phyloP scores from a whole-genome alignment of 2,329 filamentous ascomycete species.

The Cercospora sp. region DNA sequence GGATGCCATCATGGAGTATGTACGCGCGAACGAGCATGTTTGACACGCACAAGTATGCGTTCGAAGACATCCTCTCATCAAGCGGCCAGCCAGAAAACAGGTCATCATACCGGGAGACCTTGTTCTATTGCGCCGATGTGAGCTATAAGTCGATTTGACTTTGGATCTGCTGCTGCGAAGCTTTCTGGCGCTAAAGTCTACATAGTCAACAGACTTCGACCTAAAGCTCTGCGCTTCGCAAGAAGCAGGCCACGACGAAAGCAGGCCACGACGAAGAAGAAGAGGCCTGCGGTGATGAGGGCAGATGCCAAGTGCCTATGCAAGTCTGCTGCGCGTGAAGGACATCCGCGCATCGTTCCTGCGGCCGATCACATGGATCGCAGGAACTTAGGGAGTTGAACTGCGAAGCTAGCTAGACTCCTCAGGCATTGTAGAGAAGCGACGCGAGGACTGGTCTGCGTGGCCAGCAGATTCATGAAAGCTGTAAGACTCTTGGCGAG shows the following conservation, averaged over 20 bases:
- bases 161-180: background rate
- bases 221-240: background rate
- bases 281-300: too few species aligned
- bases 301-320: background rate
- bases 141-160: background rate
- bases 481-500: background rate
- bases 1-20: background rate
- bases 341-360: background rate
- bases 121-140: background rate
- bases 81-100: background rate
- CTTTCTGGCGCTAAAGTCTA: background rate
- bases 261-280: too few species aligned
- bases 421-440: background rate
- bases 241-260: background rate
- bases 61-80: background rate
- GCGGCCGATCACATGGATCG: background rate
- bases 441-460: too few species aligned
- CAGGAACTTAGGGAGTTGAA: background rate
- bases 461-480: background rate
- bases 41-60: background rate
- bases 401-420: background rate
- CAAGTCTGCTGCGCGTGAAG: background rate
- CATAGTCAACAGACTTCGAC: background rate
- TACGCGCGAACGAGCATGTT: background rate
- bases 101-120: background rate